Conservation (phyloP, 2,329 filamentous ascomycete genomes). For the Penicillium sp. region DNA sequence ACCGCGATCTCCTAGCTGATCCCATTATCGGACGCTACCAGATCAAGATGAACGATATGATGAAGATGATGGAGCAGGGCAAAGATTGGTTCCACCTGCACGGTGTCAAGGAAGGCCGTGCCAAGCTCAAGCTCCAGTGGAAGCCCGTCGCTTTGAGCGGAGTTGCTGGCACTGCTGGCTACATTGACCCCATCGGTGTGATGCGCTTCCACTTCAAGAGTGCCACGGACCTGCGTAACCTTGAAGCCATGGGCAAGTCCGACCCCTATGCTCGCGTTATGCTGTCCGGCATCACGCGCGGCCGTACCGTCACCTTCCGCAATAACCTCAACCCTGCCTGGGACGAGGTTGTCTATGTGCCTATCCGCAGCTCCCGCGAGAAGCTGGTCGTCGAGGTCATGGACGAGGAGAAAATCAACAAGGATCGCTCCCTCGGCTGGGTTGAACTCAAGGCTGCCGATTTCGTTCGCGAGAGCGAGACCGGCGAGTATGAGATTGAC, state of each 20-base stretch:
- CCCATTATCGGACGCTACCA: slow-evolving; percentile 89
- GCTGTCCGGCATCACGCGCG: slow-evolving; percentile 87
- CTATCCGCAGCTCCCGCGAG: slow-evolving; percentile 81
- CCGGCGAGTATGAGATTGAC: slow-evolving; percentile 77
- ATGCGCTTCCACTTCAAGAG: slow-evolving; percentile 91
- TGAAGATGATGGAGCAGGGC: slow-evolving; percentile 86
- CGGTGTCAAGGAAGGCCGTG: slow-evolving; percentile 77
- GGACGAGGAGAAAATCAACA: slow-evolving; percentile 91
- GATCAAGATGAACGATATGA: slow-evolving; percentile 91
- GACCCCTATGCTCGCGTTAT: slow-evolving; percentile 91
- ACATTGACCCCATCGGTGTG: slow-evolving; percentile 90
- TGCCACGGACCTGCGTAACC: slow-evolving; percentile 80
- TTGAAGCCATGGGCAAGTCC: slow-evolving; percentile 94
- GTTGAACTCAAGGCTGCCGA: slow-evolving; percentile 76
- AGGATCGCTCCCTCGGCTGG: slow-evolving; percentile 82
- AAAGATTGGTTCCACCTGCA: slow-evolving; percentile 95
- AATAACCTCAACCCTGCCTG: slow-evolving; percentile 95
- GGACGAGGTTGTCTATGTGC: slow-evolving; percentile 94
- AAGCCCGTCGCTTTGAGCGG: slow-evolving; percentile 89
- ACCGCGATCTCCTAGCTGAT: slow-evolving; percentile 80
- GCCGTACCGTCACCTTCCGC: slow-evolving; percentile 89
- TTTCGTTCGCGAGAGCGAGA: slow-evolving; percentile 74
- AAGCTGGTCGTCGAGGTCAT: slow-evolving; percentile 89
- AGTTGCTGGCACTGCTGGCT: slow-evolving; percentile 75
- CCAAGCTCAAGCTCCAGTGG: slow-evolving; percentile 91